phyloP scores from a whole-genome alignment of 129 eudicot genomes.

The Chrysanthemum makinoi region DNA sequence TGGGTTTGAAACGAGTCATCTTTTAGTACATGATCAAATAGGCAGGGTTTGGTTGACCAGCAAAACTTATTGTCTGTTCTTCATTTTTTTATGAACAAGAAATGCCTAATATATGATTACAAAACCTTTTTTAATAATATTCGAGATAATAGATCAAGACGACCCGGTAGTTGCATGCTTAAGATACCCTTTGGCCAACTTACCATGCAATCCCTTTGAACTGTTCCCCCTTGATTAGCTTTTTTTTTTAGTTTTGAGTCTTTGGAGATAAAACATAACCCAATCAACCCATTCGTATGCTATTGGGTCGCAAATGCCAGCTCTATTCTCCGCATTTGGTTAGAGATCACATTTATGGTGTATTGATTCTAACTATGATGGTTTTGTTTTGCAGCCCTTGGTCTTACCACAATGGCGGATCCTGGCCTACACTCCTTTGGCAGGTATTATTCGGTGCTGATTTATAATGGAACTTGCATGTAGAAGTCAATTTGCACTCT shows the following conservation, averaged over 20 bases:
- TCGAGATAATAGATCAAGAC: too few species aligned
- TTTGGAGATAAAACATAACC: background rate
- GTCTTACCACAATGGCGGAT: conserved; percentile 98
- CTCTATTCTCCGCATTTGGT: background rate
- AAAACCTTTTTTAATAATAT: too few species aligned
- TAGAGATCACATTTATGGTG: background rate
- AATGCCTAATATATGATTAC: background rate
- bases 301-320: background rate
- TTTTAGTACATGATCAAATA: background rate
- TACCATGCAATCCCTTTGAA: too few species aligned
- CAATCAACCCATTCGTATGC: background rate
- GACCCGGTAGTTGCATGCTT: too few species aligned
- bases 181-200: too few species aligned
- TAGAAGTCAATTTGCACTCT: background rate
- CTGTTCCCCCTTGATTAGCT: too few species aligned
- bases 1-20: background rate
- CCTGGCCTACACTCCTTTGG: conserved; percentile 97
- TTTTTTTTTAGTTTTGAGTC: too few species aligned
- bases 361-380: background rate
- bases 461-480: background rate
- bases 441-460: conserved; percentile 51
- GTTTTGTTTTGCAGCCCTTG: conserved; percentile 60
- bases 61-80: background rate
- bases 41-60: background rate
- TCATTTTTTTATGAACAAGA: background rate